These are phyloP conservation scores for Neopestalotiopsis clavispora DNA, from an alignment of 2,329 filamentous ascomycete genomes.

Conservation along the genomic window DNA sequence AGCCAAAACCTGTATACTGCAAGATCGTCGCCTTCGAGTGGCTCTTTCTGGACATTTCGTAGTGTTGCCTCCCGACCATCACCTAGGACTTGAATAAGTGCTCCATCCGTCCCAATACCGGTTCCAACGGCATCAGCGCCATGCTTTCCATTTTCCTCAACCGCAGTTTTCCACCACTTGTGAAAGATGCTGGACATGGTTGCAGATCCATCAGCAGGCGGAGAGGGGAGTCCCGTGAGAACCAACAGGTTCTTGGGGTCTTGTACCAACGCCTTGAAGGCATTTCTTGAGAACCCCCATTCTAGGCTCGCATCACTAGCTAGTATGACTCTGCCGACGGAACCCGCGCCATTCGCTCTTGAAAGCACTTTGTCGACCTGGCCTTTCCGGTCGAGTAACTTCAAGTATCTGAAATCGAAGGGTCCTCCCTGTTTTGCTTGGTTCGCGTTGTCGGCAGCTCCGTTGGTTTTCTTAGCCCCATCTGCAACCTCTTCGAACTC, in stretches of 20 bases:
- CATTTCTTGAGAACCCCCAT: conserved; percentile 91
- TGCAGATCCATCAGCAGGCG: conserved; percentile 43
- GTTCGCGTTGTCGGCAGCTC: conserved; percentile 52
- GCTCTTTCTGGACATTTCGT: conserved; percentile 63
- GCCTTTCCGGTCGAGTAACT: conserved; percentile 79
- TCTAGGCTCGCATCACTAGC: conserved; percentile 89
- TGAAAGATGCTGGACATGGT: conserved; percentile 75
- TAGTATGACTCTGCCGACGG: conserved; percentile 75
- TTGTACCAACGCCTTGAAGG: conserved; percentile 74
- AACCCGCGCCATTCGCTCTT: conserved; percentile 44
- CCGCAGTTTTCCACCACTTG: conserved; percentile 74
- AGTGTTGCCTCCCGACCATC: conserved; percentile 67
- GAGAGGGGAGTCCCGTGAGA: conserved; percentile 74
- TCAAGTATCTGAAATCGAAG: conserved; percentile 88
- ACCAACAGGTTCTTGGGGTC: conserved; percentile 85
- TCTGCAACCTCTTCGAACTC: conserved; percentile 81
- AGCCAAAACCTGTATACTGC: conserved; percentile 89
- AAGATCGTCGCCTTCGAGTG: conserved; percentile 77
- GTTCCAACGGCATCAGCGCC: conserved; percentile 18
- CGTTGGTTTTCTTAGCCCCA: conserved; percentile 48
- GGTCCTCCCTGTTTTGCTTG: conserved; percentile 66
- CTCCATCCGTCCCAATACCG: conserved; percentile 42
- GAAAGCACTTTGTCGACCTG: conserved; percentile 75
- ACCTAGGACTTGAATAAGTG: conserved; percentile 69
- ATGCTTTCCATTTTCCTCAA: conserved; percentile 48